A percentile compares a stretch with the other conserved stretches of the same genome.
Conservation (phyloP, 2,329 filamentous ascomycete genomes). For the Myriosclerotinia duriaeana region DNA sequence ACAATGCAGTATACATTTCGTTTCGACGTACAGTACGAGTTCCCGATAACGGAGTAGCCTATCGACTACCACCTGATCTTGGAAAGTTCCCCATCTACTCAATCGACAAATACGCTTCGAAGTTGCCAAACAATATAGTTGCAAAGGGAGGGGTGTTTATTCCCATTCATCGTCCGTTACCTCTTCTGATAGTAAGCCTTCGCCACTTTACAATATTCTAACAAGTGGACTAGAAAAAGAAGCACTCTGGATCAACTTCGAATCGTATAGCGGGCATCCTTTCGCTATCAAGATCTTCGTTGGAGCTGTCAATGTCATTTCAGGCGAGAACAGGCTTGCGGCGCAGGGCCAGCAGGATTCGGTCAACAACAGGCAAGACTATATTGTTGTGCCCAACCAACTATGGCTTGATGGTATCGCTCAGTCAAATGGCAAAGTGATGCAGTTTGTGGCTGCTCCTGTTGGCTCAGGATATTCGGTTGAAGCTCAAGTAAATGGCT, state of each 20-base stretch:
- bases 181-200: neutral
- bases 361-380: constrained; percentile 12
- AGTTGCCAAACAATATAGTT: neutral
- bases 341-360: constrained; percentile 26
- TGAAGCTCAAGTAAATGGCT: constrained; percentile 45
- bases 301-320: neutral
- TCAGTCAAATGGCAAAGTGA: constrained; percentile 39
- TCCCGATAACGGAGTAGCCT: neutral
- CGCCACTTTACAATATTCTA: neutral
- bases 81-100: neutral
- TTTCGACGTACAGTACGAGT: constrained; percentile 8
- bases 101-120: neutral
- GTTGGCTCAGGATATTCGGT: constrained; percentile 44
- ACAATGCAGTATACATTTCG: neutral
- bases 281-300: constrained; percentile 15
- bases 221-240: neutral
- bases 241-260: neutral
- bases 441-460: constrained; percentile 48
- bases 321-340: neutral
- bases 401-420: constrained; percentile 47
- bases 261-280: neutral
- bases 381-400: constrained; percentile 44
- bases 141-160: constrained; percentile 6
- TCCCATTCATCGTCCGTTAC: constrained; percentile 5
- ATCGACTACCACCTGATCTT: neutral